phyloP scores from a whole-genome alignment of 1,284 basidiomycete genomes.

The Ganoderma lucidum region DNA sequence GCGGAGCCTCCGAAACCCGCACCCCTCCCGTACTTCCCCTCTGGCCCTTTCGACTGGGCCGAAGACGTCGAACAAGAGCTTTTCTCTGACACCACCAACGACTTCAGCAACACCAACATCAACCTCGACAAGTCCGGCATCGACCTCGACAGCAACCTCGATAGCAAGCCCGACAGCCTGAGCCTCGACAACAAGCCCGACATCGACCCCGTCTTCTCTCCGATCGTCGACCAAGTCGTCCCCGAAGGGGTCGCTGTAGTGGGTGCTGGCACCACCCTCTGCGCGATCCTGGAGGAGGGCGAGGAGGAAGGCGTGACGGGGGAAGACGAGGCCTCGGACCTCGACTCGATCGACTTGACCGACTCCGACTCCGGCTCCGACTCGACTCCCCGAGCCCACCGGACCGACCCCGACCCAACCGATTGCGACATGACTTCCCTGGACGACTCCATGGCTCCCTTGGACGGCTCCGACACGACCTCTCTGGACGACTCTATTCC shows the following conservation, averaged over 20 bases:
- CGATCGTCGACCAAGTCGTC: constrained; percentile 5
- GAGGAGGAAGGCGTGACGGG: background rate
- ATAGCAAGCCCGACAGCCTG: background rate
- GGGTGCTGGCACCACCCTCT: constrained; percentile 1
- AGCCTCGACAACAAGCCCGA: background rate
- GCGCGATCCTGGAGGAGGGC: background rate
- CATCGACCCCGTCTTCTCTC: background rate
- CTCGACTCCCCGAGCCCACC: background rate
- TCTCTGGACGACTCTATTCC: background rate
- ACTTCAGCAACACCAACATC: background rate
- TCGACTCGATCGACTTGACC: background rate
- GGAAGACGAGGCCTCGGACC: background rate
- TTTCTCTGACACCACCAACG: background rate
- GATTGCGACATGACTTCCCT: background rate
- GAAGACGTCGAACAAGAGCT: background rate
- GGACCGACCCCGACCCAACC: too few relatives aligned
- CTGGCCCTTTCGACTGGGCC: background rate
- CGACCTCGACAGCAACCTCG: background rate
- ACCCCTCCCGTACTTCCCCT: background rate
- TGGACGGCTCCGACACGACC: background rate
- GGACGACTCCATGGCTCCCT: background rate
- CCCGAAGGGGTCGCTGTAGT: background rate
- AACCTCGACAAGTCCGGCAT: background rate
- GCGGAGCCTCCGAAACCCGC: background rate
- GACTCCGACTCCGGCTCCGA: background rate